These are phyloP conservation scores for Zygotorulaspora sp. DNA, from an alignment of 805 yeast species.

Conservation along the genomic window DNA sequence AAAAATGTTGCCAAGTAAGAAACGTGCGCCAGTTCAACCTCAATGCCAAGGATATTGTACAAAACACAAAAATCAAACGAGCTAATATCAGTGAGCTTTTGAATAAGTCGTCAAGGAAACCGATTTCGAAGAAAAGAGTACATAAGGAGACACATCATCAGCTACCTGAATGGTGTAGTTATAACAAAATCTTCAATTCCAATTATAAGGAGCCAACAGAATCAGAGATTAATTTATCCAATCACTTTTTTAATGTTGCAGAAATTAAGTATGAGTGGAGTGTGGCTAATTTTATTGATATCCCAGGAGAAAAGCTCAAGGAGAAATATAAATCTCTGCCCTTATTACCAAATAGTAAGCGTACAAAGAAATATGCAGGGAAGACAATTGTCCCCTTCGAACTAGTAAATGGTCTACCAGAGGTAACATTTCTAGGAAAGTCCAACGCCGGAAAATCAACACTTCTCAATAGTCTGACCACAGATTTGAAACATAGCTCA, in stretches of 20 bases:
- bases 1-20: no score
- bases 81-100: neutral
- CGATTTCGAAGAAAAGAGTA: neutral
- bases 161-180: slow-evolving; percentile 12
- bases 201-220: slow-evolving; percentile 19
- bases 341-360: slow-evolving; percentile 17
- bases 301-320: slow-evolving; percentile 42
- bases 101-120: slow-evolving; percentile 1
- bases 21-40: neutral
- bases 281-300: slow-evolving; percentile 45
- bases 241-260: slow-evolving; percentile 45
- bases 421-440: slow-evolving; percentile 70
- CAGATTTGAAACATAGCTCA: slow-evolving; percentile 35
- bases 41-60: slow-evolving; percentile 8
- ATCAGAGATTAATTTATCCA: slow-evolving; percentile 26
- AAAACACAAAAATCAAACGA: slow-evolving; percentile 6
- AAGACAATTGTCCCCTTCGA: slow-evolving; percentile 30
- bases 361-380: slow-evolving; percentile 30
- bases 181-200: slow-evolving; percentile 16
- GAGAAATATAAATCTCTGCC: slow-evolving; percentile 7
- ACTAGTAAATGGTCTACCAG: slow-evolving; percentile 50
- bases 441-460: slow-evolving; percentile 88
- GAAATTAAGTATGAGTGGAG: slow-evolving; percentile 57
- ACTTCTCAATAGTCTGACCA: slow-evolving; percentile 56
- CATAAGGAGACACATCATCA: neutral